Evolutionary conservation across 805 yeast genomes (phyloP).

Genomic region (Lachancea mirantina): DNA sequence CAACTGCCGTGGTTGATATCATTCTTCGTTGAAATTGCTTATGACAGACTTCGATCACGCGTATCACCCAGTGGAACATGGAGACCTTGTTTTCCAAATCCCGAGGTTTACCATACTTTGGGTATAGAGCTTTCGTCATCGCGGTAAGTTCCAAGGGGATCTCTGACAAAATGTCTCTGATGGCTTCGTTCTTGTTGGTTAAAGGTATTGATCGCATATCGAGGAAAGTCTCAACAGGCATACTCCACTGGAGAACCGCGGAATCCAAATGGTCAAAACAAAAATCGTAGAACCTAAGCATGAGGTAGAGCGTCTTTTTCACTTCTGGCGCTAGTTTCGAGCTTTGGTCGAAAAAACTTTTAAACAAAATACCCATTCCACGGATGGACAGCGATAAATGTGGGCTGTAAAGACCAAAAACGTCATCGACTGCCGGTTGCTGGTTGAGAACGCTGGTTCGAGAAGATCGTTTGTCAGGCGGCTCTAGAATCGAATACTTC

Average conservation of each 20-base stretch:
- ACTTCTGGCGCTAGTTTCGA: slow-evolving; percentile 12
- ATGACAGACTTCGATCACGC: neutral
- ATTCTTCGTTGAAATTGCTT: neutral
- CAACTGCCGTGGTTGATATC: neutral
- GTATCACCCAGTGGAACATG: slow-evolving; percentile 9
- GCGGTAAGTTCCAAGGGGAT: slow-evolving; percentile 1
- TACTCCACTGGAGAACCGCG: slow-evolving; percentile 8
- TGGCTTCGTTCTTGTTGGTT: neutral
- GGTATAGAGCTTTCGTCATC: slow-evolving; percentile 1
- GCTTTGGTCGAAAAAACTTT: slow-evolving; percentile 10
- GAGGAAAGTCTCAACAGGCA: slow-evolving; percentile 8
- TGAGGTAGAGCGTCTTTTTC: slow-evolving; percentile 24
- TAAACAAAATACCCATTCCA: slow-evolving; percentile 26
- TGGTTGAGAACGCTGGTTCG: slow-evolving; percentile 6
- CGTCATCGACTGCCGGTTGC: slow-evolving; percentile 24
- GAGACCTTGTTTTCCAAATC: neutral
- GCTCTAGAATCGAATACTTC: slow-evolving; percentile 13
- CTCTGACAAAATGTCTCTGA: slow-evolving; percentile 1
- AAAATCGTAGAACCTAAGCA: slow-evolving; percentile 27
- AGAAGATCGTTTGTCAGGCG: too few relatives aligned
- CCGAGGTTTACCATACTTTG: slow-evolving; percentile 1
- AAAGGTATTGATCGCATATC: neutral
- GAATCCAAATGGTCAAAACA: slow-evolving; percentile 19
- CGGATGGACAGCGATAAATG: slow-evolving; percentile 22
- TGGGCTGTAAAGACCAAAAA: slow-evolving; percentile 28